A percentile compares a stretch with the other conserved stretches of the same genome.
Conservation (phyloP, 1,284 basidiomycete genomes). For the Paramarasmius palmivorus region DNA sequence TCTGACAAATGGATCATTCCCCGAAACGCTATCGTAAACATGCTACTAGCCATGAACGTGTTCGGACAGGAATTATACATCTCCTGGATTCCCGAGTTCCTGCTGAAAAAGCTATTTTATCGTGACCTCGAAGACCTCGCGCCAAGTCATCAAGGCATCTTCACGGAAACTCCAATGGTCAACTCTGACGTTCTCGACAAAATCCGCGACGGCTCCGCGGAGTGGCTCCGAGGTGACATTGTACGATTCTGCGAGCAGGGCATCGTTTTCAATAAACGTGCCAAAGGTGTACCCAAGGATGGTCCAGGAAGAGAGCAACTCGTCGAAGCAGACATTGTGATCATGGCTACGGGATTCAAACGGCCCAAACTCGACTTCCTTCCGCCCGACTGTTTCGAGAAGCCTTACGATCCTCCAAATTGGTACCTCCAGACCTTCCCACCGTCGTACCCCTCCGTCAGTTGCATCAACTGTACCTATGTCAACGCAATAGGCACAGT, state of each 20-base stretch:
- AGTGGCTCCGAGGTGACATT: conserved; percentile 59
- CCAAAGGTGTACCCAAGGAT: conserved; percentile 12
- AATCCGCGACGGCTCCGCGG: conserved; percentile 47
- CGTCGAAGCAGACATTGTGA: conserved; percentile 54
- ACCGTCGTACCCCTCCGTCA: conserved; percentile 56
- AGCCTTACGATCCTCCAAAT: conserved; percentile 56
- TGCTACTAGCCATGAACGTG: conserved; percentile 54
- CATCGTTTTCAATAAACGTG: conserved; percentile 36
- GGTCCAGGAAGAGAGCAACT: conserved; percentile 22
- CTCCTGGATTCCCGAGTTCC: conserved; percentile 4
- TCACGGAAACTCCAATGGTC: conserved; percentile 54
- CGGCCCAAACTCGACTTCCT: conserved; percentile 58
- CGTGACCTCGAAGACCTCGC: conserved; percentile 49
- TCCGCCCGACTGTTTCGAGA: conserved; percentile 59
- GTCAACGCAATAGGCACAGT: conserved; percentile 48
- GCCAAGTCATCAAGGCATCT: conserved; percentile 42
- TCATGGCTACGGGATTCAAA: conserved; percentile 59
- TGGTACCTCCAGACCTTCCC: conserved; percentile 67
- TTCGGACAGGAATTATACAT: conserved; percentile 56
- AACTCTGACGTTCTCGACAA: conserved; percentile 58
- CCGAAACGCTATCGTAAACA: conserved; percentile 55
- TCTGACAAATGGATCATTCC: conserved; percentile 56
- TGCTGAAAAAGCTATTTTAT: conserved; percentile 46
- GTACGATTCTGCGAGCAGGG: conserved; percentile 43
- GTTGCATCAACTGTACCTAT: conserved; percentile 61